These are phyloP conservation scores for Leccinum pallidistipes DNA, from an alignment of 1,284 basidiomycete genomes.

Conservation along the genomic window DNA sequence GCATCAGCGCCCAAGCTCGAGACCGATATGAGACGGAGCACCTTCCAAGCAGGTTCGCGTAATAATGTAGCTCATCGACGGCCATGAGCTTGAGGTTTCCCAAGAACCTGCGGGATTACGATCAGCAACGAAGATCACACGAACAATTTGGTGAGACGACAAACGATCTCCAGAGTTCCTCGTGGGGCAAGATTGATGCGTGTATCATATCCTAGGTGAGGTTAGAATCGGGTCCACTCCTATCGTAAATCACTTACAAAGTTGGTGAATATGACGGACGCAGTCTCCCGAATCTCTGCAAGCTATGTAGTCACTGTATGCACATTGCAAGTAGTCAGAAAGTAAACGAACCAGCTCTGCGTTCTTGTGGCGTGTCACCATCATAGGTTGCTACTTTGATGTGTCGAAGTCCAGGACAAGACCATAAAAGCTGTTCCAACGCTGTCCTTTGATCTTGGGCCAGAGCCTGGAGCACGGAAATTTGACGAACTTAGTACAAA, in stretches of 20 bases:
- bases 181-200: conserved; percentile 81
- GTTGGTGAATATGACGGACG: conserved; percentile 76
- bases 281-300: conserved; percentile 60
- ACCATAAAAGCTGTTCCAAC: conserved; percentile 57
- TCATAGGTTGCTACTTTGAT: conserved; percentile 81
- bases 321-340: not conserved
- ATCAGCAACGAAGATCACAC: conserved; percentile 4
- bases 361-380: conserved; percentile 80
- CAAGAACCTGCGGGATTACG: conserved; percentile 52
- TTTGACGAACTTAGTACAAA: not conserved
- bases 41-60: conserved; percentile 73
- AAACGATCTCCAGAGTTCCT: conserved; percentile 81
- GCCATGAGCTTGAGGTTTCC: conserved; percentile 78
- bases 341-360: conserved; percentile 48
- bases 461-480: conserved; percentile 55
- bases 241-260: conserved; percentile 47
- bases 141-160: conserved; percentile 10
- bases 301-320: not conserved
- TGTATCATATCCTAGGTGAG: conserved; percentile 81
- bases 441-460: conserved; percentile 75
- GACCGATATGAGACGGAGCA: conserved; percentile 24
- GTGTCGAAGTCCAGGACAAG: conserved; percentile 63
- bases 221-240: not conserved
- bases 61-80: conserved; percentile 86
- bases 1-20: conserved; percentile 2